Evolutionary conservation across 1,139 yeast genomes (phyloP).

Genomic region (Kodamaea suecica): DNA sequence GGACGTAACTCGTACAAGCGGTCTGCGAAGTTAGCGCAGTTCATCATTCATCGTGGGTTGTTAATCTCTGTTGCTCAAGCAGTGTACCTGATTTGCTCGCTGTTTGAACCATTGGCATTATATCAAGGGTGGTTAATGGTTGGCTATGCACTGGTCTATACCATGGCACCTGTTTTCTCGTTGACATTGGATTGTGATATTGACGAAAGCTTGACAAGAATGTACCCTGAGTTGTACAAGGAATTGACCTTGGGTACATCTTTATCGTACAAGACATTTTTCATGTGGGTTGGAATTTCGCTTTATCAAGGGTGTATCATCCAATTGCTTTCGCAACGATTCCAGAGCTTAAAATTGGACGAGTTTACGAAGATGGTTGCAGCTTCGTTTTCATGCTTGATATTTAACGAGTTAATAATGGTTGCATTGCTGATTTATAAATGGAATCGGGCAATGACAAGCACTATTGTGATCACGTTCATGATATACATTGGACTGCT

Average conservation of each 20-base stretch:
- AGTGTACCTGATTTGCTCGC: conserved; percentile 79
- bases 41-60: conserved; percentile 93
- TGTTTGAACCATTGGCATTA: conserved; percentile 89
- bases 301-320: conserved; percentile 82
- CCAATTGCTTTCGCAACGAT: conserved; percentile 74
- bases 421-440: conserved; percentile 88
- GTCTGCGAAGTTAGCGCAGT: conserved; percentile 91
- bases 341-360: conserved; percentile 57
- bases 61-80: conserved; percentile 96
- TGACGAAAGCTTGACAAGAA: conserved; percentile 80
- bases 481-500: conserved; percentile 66
- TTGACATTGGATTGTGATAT: conserved; percentile 89
- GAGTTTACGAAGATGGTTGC: conserved; percentile 78
- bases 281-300: conserved; percentile 87
- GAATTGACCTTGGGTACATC: conserved; percentile 89
- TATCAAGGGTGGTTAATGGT: conserved; percentile 98
- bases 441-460: conserved; percentile 80
- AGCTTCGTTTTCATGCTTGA: conserved; percentile 73
- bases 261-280: conserved; percentile 80
- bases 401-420: conserved; percentile 87
- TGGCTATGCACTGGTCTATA: conserved; percentile 93
- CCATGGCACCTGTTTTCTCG: conserved; percentile 98
- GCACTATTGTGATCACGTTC: conserved; percentile 69
- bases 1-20: conserved; percentile 96
- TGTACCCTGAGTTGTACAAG: conserved; percentile 92